Evolutionary conservation across 129 eudicot genomes (phyloP).

Genomic region (Flaveria ramosissima): DNA sequence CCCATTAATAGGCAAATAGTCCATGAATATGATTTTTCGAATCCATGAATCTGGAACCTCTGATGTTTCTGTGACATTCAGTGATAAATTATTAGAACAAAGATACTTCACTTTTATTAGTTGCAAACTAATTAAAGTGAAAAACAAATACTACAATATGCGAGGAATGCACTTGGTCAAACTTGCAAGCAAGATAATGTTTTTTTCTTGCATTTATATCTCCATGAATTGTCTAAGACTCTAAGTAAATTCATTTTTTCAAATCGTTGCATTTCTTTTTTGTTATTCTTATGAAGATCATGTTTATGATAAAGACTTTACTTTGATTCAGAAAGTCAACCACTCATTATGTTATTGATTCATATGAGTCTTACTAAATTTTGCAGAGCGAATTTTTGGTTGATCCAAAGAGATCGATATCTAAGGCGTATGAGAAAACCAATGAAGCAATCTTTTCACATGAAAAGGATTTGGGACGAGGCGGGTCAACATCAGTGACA

Average conservation of each 20-base stretch:
- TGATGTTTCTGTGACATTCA: no score
- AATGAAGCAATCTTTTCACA: conserved; percentile 61
- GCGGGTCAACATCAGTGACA: conserved; percentile 78
- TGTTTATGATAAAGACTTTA: conserved; percentile 4
- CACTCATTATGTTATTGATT: not conserved
- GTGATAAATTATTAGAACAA: no score
- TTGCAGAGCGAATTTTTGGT: conserved; percentile 57
- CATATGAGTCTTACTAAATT: conserved; percentile 1
- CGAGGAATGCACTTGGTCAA: no score
- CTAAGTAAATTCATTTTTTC: not conserved
- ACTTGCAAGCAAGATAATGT: no score
- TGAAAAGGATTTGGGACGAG: conserved; percentile 54
- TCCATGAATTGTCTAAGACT: no score
- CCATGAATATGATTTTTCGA: no score
- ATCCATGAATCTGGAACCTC: no score
- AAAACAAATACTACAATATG: no score
- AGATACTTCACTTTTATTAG: no score
- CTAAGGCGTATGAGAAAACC: conserved; percentile 65
- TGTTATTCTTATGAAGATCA: not conserved
- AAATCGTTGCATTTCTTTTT: not conserved
- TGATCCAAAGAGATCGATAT: conserved; percentile 55
- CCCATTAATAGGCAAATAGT: no score
- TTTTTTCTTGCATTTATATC: no score
- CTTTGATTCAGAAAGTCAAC: conserved; percentile 7
- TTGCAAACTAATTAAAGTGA: no score